Evolutionary conservation across 2,329 filamentous ascomycete species (phyloP).

Genomic region (Stromatinia cepivora): DNA sequence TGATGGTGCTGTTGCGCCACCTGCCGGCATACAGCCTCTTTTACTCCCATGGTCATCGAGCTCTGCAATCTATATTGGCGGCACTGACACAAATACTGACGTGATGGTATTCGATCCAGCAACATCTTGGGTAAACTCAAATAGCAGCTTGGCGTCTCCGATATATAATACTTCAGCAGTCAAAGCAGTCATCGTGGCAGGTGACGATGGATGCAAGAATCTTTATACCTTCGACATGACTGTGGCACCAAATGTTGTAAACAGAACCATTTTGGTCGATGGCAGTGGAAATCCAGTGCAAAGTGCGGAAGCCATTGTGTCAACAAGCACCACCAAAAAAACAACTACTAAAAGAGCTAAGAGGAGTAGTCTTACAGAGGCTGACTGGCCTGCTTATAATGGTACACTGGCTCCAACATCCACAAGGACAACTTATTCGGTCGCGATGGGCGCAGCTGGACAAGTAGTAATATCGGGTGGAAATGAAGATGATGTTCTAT

Average conservation of each 20-base stretch:
- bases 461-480: slow-evolving; percentile 80
- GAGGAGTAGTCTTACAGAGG: slow-evolving; percentile 54
- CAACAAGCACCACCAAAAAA: slow-evolving; percentile 20
- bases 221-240: slow-evolving; percentile 77
- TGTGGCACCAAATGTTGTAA: slow-evolving; percentile 72
- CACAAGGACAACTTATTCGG: slow-evolving; percentile 66
- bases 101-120: slow-evolving; percentile 71
- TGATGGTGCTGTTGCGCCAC: slow-evolving; percentile 58
- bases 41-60: slow-evolving; percentile 72
- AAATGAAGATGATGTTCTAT: slow-evolving; percentile 59
- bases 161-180: slow-evolving; percentile 59
- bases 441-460: slow-evolving; percentile 65
- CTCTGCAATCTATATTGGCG: slow-evolving; percentile 74
- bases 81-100: slow-evolving; percentile 61
- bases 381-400: slow-evolving; percentile 78
- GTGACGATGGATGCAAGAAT: slow-evolving; percentile 74
- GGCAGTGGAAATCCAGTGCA: slow-evolving; percentile 56
- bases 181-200: slow-evolving; percentile 65
- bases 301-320: slow-evolving; percentile 47
- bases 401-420: slow-evolving; percentile 65
- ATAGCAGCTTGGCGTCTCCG: slow-evolving; percentile 60
- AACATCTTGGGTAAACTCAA: slow-evolving; percentile 66
- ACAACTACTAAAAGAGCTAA: slow-evolving; percentile 23
- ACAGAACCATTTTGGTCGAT: slow-evolving; percentile 65
- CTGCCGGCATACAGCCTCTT: slow-evolving; percentile 63